Conservation (phyloP, 768 basidiomycete species). For the Sporobolomyces pararoseus region DNA sequence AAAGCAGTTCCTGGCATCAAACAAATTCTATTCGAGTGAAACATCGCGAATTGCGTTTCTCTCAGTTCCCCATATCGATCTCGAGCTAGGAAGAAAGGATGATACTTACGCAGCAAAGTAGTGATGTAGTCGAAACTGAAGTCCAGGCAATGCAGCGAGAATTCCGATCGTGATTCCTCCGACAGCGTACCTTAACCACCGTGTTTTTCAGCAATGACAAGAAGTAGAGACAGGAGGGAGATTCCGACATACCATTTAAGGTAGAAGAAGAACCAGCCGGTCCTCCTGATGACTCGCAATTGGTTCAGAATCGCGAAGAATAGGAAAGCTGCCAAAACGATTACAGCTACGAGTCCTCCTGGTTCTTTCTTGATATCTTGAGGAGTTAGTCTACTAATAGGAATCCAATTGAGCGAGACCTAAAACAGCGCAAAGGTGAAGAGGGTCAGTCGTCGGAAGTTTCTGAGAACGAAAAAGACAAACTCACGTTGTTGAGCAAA, state of each 20-base stretch:
- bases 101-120: constrained; percentile 61
- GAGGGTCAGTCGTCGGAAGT: background rate
- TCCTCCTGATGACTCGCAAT: constrained; percentile 73
- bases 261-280: constrained; percentile 76
- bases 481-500: constrained; percentile 67
- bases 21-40: constrained; percentile 52
- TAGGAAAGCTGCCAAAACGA: constrained; percentile 60
- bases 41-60: too few species aligned
- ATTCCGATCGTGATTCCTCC: constrained; percentile 67
- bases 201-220: background rate
- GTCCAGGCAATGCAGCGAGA: constrained; percentile 64
- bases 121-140: constrained; percentile 72
- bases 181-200: constrained; percentile 46
- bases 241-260: constrained; percentile 61
- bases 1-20: constrained; percentile 75
- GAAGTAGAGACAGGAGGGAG: background rate
- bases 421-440: background rate
- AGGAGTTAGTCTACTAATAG: constrained; percentile 69
- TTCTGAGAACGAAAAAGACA: constrained; percentile 32
- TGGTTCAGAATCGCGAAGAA: constrained; percentile 63
- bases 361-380: constrained; percentile 63
- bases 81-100: background rate
- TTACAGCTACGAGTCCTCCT: constrained; percentile 56
- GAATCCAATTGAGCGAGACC: constrained; percentile 53
- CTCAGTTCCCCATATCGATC: too few species aligned